Evolutionary conservation across 805 yeast genomes (phyloP).

Genomic region (Pichia sporocuriosa): DNA sequence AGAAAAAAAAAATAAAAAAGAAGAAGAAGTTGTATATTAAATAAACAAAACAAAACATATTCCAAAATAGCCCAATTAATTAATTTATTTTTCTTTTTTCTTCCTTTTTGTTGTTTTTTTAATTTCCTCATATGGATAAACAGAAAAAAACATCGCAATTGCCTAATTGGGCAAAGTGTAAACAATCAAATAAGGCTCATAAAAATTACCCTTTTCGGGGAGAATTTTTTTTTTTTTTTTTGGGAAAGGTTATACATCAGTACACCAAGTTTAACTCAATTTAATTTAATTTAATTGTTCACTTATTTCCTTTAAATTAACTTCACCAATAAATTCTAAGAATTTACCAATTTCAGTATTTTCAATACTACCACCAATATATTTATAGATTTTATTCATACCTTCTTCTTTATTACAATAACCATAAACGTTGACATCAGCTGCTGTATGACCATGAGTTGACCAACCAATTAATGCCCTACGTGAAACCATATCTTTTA

Average conservation of each 20-base stretch:
- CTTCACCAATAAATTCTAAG: constrained; percentile 38
- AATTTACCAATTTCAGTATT: constrained; percentile 79
- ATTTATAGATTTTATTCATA: constrained; percentile 32
- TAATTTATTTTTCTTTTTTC: too few relatives aligned
- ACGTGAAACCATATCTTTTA: constrained; percentile 67
- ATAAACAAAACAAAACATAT: too few relatives aligned
- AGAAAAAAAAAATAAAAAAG: not conserved
- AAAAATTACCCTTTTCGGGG: not conserved
- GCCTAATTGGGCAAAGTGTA: not conserved
- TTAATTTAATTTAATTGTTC: constrained; percentile 38
- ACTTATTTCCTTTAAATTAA: constrained; percentile 39
- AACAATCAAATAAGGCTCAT: not conserved
- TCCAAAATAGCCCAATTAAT: too few relatives aligned
- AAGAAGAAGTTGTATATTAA: not conserved
- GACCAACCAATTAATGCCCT: constrained; percentile 94
- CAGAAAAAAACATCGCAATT: too few relatives aligned
- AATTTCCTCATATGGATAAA: too few relatives aligned
- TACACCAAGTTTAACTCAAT: too few relatives aligned
- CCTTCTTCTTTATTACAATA: constrained; percentile 52
- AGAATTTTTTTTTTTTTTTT: not conserved
- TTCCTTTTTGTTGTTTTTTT: too few relatives aligned
- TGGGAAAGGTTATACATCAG: constrained; percentile 1
- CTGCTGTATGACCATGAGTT: constrained; percentile 94
- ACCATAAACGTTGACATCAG: constrained; percentile 88
- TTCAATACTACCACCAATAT: constrained; percentile 75